Conservation (phyloP, 2,329 filamentous ascomycete genomes). For the Penicillium sp. region DNA sequence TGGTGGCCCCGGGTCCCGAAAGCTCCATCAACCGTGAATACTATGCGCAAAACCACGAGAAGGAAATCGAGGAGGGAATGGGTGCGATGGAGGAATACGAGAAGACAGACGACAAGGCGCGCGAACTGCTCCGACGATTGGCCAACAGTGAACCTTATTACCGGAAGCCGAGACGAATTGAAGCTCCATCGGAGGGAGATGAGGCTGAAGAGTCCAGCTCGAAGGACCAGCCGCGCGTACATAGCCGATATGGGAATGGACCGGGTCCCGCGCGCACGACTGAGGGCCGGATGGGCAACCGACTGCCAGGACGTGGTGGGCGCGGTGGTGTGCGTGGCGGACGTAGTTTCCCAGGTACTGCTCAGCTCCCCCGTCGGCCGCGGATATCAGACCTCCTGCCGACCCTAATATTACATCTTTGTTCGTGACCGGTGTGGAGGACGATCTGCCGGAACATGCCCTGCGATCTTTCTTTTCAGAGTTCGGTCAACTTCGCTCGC, state of each 20-base stretch:
- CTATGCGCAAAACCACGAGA: constrained; percentile 96
- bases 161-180: constrained; percentile 74
- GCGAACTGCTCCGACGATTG: constrained; percentile 75
- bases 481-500: constrained; percentile 82
- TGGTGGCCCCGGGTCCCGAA: constrained; percentile 88
- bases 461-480: constrained; percentile 84
- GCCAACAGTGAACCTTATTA: constrained; percentile 95
- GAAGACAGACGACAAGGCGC: constrained; percentile 93
- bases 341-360: constrained; percentile 62
- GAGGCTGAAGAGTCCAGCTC: constrained; percentile 36
- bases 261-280: constrained; percentile 71
- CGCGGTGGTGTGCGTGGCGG: constrained; percentile 47
- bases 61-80: constrained; percentile 85
- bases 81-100: constrained; percentile 85
- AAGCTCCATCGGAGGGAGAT: constrained; percentile 46
- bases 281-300: constrained; percentile 45
- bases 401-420: constrained; percentile 86
- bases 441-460: constrained; percentile 89
- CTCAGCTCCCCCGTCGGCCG: constrained; percentile 73
- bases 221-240: constrained; percentile 40
- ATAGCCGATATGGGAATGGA: constrained; percentile 41
- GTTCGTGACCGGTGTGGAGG: constrained; percentile 91
- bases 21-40: constrained; percentile 95
- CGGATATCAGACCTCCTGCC: constrained; percentile 78
- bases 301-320: constrained; percentile 44